phyloP scores from a whole-genome alignment of 441 rosid genomes.

The Euphorbia corollata region DNA sequence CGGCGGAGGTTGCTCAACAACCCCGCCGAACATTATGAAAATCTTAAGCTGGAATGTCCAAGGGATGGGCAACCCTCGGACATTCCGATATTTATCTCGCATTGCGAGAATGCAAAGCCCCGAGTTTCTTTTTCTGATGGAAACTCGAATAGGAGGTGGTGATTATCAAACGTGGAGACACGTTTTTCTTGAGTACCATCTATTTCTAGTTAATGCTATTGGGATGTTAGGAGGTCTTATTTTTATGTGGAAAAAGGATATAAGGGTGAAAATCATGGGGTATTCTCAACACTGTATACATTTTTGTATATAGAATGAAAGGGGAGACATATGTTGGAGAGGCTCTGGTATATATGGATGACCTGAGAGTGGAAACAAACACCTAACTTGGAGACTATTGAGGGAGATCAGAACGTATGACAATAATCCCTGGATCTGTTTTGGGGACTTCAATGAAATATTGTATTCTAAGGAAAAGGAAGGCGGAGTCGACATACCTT shows the following conservation, averaged over 20 bases:
- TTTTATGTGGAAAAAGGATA: background rate
- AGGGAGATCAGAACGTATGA: background rate
- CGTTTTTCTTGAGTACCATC: too few relatives aligned
- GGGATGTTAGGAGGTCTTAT: background rate
- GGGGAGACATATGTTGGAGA: background rate
- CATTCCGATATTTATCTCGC: too few relatives aligned
- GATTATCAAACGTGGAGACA: too few relatives aligned
- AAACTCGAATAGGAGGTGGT: background rate
- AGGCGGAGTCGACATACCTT: background rate
- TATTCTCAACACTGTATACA: background rate
- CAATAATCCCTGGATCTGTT: background rate
- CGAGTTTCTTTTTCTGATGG: too few relatives aligned
- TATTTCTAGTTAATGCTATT: too few relatives aligned
- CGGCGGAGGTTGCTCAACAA: too few relatives aligned
- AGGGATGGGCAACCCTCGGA: too few relatives aligned
- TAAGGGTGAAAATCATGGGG: background rate
- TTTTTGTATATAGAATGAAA: background rate
- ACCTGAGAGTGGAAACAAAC: background rate
- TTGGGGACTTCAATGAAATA: background rate
- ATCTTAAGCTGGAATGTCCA: too few relatives aligned
- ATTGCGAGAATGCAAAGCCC: too few relatives aligned
- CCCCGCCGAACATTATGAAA: too few relatives aligned
- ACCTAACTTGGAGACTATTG: background rate
- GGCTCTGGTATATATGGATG: background rate
- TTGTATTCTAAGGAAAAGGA: background rate